Conservation (phyloP, 495 filamentous ascomycete species). For the Aspergillus heteromorphus region DNA sequence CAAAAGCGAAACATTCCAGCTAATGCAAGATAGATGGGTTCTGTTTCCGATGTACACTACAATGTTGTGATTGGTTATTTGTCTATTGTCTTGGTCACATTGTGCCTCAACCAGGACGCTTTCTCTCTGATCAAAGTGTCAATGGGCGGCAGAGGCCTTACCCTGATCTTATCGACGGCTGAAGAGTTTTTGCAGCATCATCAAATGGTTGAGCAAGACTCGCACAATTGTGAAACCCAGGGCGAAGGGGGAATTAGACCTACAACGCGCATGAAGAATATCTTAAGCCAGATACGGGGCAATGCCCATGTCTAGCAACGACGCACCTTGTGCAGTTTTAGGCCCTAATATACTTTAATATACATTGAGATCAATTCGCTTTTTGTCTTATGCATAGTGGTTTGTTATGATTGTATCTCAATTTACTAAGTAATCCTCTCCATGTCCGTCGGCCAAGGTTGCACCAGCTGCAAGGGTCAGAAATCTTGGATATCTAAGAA, state of each 20-base stretch:
- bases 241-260: constrained; percentile 44
- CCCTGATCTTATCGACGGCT: constrained; percentile 66
- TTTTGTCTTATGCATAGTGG: no score
- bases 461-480: no score
- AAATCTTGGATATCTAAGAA: no score
- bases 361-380: no score
- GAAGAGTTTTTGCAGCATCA: constrained; percentile 81
- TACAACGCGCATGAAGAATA: constrained; percentile 52
- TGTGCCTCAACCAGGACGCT: constrained; percentile 58
- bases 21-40: constrained; percentile 59
- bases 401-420: no score
- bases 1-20: neutral
- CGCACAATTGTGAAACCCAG: constrained; percentile 16
- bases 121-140: constrained; percentile 43
- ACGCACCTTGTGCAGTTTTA: neutral
- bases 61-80: constrained; percentile 92
- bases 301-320: neutral
- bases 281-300: constrained; percentile 32
- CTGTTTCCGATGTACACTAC: constrained; percentile 72
- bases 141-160: constrained; percentile 56
- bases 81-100: constrained; percentile 73
- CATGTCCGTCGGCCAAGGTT: no score
- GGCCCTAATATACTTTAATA: no score
- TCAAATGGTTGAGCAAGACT: constrained; percentile 59
- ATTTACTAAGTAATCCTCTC: no score